Base-by-base conservation (phyloP, 2,329 filamentous ascomycete genomes). In the Alternaria panax region DNA sequence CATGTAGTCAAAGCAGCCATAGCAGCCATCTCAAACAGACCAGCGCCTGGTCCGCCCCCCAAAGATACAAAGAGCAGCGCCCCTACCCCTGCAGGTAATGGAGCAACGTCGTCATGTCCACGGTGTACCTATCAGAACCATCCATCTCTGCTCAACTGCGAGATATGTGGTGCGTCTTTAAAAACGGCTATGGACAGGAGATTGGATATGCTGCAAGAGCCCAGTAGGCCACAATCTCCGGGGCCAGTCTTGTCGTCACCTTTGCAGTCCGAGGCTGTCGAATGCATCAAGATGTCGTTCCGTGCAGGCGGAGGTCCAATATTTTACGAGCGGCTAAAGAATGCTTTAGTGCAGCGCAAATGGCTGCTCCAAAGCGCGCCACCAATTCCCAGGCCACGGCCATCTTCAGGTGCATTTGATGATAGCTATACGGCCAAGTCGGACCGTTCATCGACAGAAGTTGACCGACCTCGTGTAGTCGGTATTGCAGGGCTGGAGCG, bases 121-220 rank as follows among this genome's bases (percentile, higher is more conserved):
- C 85, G 95, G 62, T 99, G 95, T 75, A 99, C 95, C 1, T 98
- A 98, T 72, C 84, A 90, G 38, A 99, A 99, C 68, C 92, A 98
- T 73, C 92, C 93, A 1, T 97, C 92, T 3, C 80, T 99, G 12
- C 80, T 88, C 12, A 87, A 89, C 5, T 99, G 95, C 72, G 95
- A 99, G 78, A 93, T 99, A 52, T 99, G 95, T 71, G 92, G 92
- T 12, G 92, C 90, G 0, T 86, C 92, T 7, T 81, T 97, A 4
- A 80, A 88, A 50, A 87, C 87, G 14, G 66, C 84, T 77, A 79
- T 45, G 54, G 77, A 71, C 62, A 81, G 68, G 70, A 80, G 78
- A 28, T 81, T 81, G 20, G 74, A 80, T 22, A 75, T 80, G 22
- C 71, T 75, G 16, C 73, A 72, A 46, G 64, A 72, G 16, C 74